Evolutionary conservation across 129 eudicot species (phyloP), one percentile per base, ranked within the genome.

Genomic region (Ambrosia trifida): DNA sequence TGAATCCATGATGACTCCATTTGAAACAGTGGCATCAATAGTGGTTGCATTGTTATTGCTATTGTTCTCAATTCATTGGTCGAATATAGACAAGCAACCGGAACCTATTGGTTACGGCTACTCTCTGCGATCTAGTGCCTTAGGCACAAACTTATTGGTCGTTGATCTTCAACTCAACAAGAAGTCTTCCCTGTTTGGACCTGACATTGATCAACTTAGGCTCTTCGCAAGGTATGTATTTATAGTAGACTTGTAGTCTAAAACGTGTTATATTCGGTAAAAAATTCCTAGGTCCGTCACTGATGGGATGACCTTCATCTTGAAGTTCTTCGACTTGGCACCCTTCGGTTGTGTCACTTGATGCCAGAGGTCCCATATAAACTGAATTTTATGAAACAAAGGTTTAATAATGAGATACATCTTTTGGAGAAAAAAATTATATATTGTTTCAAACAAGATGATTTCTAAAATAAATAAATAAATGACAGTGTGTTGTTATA

Each of bases 161-260:
- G 91, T 89, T 19, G 38, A 78, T 71, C 87, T 90, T 51, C 74
- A 79, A 49, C 76, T 81, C 51, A 87, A 81, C 66, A 72, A 83
- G n/a, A 63, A 70, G 13, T 83, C 97, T 17, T 68, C 84, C 0
- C 72, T 83, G 50, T 87, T 51, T 68, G 97, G 97, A 46, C 81
- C 79, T 19, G 97, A 90, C 66, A 66, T 90, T 61, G 79, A 64
- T 24, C 51, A 47, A 20, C 95, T 87, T 56, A 66, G 60, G 13
- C 88, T 90, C 64, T 46, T 76, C 64, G 91, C 95, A 54, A 79
- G 97, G 95, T 90, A 73, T 89, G 64, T 40, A n/a, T n/a, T n/a
- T n/a, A n/a, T n/a, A n/a, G n/a, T n/a, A n/a, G n/a, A n/a, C n/a
- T n/a, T n/a, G n/a, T n/a, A n/a, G n/a, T n/a, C n/a, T n/a, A n/a